phyloP scores from a whole-genome alignment of 305 asterid genomes.

The Solanum hybrid region DNA sequence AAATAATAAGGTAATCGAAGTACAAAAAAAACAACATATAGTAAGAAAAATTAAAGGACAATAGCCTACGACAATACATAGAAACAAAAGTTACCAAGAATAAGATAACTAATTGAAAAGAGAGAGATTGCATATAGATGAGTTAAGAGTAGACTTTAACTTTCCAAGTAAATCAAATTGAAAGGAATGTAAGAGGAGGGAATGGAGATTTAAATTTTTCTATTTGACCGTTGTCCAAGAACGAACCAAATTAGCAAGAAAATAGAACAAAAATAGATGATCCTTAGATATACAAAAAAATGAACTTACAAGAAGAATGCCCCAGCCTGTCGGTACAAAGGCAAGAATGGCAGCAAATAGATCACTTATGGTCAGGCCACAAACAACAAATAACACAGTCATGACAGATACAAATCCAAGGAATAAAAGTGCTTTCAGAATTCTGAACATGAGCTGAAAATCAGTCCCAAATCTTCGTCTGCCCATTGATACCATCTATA shows the following conservation, averaged over 20 bases:
- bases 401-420: constrained; percentile 81
- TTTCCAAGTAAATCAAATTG: not conserved
- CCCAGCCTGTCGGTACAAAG: constrained; percentile 99
- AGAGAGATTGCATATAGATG: not conserved
- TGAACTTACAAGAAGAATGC: constrained; percentile 64
- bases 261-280: not conserved
- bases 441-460: constrained; percentile 98
- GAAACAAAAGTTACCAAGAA: not conserved
- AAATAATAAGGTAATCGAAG: not conserved
- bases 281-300: not conserved
- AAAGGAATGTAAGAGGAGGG: not conserved
- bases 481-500: constrained; percentile 95
- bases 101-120: not conserved
- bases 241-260: not conserved
- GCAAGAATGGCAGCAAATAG: constrained; percentile 84
- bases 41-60: not conserved
- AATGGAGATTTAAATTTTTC: not conserved
- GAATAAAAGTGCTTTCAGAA: constrained; percentile 83
- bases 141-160: not conserved
- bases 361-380: constrained; percentile 61
- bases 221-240: not conserved
- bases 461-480: constrained; percentile 91
- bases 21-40: not conserved
- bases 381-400: constrained; percentile 80
- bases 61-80: not conserved